phyloP scores from a whole-genome alignment of 106 monocot species.

The Dendrobium catenatum region DNA sequence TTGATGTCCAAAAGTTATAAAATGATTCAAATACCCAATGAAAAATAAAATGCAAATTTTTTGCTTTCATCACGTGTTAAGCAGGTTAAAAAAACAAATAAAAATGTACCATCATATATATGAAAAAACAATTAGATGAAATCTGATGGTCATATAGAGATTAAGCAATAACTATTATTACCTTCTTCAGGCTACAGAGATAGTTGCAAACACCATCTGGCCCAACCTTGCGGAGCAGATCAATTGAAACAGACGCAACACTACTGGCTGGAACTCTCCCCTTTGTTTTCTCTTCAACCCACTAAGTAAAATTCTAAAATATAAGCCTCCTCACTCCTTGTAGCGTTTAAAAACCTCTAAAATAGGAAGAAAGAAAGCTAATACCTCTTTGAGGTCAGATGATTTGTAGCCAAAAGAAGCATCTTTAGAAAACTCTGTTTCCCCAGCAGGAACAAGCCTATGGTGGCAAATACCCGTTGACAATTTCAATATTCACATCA shows the following conservation, averaged over 20 bases:
- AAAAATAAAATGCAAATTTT: not conserved
- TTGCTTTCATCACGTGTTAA: not conserved
- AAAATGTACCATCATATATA: not conserved
- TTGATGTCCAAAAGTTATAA: not conserved
- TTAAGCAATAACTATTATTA: conserved; percentile 13
- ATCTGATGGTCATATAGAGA: not conserved
- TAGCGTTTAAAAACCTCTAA: not conserved
- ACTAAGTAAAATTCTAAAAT: conserved; percentile 32
- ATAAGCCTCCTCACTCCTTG: not conserved
- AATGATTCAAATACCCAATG: not conserved
- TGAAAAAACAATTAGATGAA: not conserved
- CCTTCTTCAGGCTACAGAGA: conserved; percentile 78
- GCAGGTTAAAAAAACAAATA: not conserved
- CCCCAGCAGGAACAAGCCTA: conserved; percentile 93
- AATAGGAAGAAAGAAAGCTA: not conserved
- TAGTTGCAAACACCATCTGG: conserved; percentile 72
- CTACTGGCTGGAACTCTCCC: conserved; percentile 49
- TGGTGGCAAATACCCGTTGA: not conserved
- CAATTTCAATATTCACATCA: not conserved
- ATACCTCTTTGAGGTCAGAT: conserved; percentile 91
- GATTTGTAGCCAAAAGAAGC: conserved; percentile 90
- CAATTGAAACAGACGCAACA: conserved; percentile 79
- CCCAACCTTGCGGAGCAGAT: conserved; percentile 73
- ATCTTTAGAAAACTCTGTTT: conserved; percentile 93
- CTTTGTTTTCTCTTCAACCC: conserved; percentile 98